A percentile compares a stretch with the other conserved stretches of the same genome.
These are phyloP conservation scores for Anisodus acutangulus DNA, from an alignment of 257 asterid genomes.

Conservation along the genomic window DNA sequence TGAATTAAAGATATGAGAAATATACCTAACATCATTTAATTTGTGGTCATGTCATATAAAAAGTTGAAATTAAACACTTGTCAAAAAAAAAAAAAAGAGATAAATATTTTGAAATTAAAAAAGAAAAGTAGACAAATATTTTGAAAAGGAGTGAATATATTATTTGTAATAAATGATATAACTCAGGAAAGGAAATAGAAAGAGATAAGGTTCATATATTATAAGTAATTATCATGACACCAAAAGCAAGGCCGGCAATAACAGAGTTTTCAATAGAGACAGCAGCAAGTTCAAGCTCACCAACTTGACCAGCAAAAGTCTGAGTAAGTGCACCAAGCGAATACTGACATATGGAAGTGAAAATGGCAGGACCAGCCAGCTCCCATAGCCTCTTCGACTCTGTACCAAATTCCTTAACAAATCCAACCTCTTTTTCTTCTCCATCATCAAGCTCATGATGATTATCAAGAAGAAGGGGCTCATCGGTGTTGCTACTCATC, in stretches of 20 bases:
- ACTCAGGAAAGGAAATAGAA: too few species aligned
- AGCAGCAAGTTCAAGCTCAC: constrained; percentile 80
- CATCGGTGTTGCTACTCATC: constrained; percentile 15
- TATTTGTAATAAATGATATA: too few species aligned
- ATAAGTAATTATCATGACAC: constrained; percentile 61
- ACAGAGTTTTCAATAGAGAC: constrained; percentile 86
- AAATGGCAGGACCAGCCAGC: constrained; percentile 74
- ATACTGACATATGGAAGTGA: constrained; percentile 70
- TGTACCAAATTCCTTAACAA: constrained; percentile 28
- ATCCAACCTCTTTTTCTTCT: not conserved
- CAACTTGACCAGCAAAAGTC: constrained; percentile 64
- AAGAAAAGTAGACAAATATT: too few species aligned
- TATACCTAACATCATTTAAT: too few species aligned
- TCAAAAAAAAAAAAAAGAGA: too few species aligned
- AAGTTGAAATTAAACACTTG: too few species aligned
- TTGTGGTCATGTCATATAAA: too few species aligned
- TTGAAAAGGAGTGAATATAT: too few species aligned
- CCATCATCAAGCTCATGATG: not conserved
- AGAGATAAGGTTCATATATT: not conserved
- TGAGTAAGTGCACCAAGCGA: constrained; percentile 77
- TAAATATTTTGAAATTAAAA: too few species aligned
- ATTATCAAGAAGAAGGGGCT: constrained; percentile 29
- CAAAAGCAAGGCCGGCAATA: constrained; percentile 74
- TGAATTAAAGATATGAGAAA: too few species aligned
- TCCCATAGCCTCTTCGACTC: constrained; percentile 75